Evolutionary conservation across 305 asterid species (phyloP).

Genomic region (Fraxinus velutina): DNA sequence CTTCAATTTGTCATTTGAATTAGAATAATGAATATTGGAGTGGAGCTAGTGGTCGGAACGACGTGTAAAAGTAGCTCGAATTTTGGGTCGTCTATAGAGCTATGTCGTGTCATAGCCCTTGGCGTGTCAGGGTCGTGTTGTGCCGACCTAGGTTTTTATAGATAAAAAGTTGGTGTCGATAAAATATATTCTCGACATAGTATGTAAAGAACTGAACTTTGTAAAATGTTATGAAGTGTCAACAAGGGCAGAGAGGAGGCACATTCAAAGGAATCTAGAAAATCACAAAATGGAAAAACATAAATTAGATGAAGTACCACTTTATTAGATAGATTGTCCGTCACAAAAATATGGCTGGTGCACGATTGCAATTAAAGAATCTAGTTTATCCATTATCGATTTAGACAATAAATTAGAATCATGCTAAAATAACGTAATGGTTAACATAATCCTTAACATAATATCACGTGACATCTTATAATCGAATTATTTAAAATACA

Average conservation of each 20-base stretch:
- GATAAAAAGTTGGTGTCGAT: not conserved
- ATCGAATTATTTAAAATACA: no score
- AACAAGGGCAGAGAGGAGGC: not conserved
- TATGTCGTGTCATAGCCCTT: not conserved
- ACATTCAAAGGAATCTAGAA: not conserved
- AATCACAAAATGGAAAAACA: not conserved
- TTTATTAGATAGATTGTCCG: not conserved
- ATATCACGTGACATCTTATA: not conserved
- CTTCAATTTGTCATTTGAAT: not conserved
- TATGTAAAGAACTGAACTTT: not conserved
- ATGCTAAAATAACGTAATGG: no score
- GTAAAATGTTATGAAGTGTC: not conserved
- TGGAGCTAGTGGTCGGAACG: not conserved
- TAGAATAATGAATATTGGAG: not conserved
- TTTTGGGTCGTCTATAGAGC: not conserved
- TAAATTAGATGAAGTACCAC: not conserved
- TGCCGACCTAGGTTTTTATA: not conserved
- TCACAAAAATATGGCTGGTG: not conserved
- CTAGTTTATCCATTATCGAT: not conserved
- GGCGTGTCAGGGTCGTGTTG: not conserved
- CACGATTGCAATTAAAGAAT: not conserved
- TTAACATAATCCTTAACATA: no score
- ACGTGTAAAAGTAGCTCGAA: not conserved
- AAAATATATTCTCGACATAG: not conserved
- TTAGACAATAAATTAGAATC: not conserved